Evolutionary conservation across 345 rosid species (phyloP), one percentile per base, ranked within the genome.

Genomic region (Triadica sebifera): DNA sequence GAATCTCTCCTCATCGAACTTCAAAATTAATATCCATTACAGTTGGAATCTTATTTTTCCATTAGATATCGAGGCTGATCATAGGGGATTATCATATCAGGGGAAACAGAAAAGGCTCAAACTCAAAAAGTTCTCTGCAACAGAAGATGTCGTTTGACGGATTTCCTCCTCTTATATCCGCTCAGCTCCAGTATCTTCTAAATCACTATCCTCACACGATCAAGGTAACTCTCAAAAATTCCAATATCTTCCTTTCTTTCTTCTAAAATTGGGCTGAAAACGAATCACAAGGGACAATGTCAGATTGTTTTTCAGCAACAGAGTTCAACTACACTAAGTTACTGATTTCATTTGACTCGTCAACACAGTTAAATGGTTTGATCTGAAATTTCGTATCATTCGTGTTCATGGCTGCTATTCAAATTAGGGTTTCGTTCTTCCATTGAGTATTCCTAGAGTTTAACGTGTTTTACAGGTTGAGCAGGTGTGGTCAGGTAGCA

Each of bases 111-210:
- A 39, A 64, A 39, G 13, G n/a, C n/a, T n/a, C n/a, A n/a, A n/a
- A 7, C 8, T n/a, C 5, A 9, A 57, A 53, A 47, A 45, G 4
- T 59, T 63, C 0, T 34, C 39, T 39, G 50, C 61, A 34, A 43
- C 37, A 15, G 25, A 43, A 62, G 80, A 92, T 94, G 96, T 70
- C 92, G 65, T 71, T 77, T 70, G 93, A 88, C 17, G 84, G 87
- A 53, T 83, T 93, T 76, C 93, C 97, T 74, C 87, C 94, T 29
- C 85, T 84, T 70, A 88, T 93, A 74, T 83, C 91, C n/a, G 82
- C 91, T 75, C 99, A 95, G 84, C 96, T 95, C 75, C 89, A 89
- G 63, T 84, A 93, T 78, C 92, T 93, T 77, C 72, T 93, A 85
- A 79, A 74, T 65, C 89, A 93, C 83, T 88, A 59, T 0, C 85